Conservation (phyloP, 352 stramenopile genomes). For the Phytophthora pini region DNA sequence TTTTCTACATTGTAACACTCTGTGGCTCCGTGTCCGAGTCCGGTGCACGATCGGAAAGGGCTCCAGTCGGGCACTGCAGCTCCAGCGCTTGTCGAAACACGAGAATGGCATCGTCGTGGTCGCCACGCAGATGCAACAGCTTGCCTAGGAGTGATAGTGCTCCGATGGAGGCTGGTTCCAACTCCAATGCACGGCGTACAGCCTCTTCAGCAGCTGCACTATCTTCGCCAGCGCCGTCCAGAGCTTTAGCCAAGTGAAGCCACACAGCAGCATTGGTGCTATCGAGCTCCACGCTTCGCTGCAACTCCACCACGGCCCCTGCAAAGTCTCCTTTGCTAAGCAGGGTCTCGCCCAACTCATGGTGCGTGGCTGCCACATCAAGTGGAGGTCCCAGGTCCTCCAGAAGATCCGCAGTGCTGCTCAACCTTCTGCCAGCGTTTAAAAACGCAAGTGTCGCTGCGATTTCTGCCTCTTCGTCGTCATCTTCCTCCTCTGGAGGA, state of each 20-base stretch:
- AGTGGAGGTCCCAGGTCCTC: constrained; percentile 43
- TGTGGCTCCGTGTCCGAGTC: constrained; percentile 25
- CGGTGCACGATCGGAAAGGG: constrained; percentile 3
- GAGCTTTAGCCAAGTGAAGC: constrained; percentile 67
- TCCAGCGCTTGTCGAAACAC: constrained; percentile 68
- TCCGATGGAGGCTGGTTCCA: constrained; percentile 56
- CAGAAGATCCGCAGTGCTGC: constrained; percentile 23
- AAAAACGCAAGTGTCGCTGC: constrained; percentile 34
- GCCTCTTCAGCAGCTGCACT: constrained; percentile 51
- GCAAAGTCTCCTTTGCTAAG: constrained; percentile 54
- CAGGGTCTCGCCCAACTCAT: constrained; percentile 57
- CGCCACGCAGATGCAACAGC: constrained; percentile 63
- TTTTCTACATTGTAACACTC: constrained; percentile 34
- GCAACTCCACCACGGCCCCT: constrained; percentile 45
- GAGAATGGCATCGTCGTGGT: constrained; percentile 74
- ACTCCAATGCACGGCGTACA: constrained; percentile 51
- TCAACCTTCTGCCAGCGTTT: constrained; percentile 31
- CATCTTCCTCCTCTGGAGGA: constrained; percentile 26
- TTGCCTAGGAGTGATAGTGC: constrained; percentile 68
- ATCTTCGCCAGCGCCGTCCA: constrained; percentile 55
- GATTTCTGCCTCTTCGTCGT: constrained; percentile 37
- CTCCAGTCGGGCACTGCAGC: constrained; percentile 50
- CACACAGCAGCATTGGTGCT: constrained; percentile 44
- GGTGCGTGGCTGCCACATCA: constrained; percentile 55
- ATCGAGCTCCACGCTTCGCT: constrained; percentile 51